Evolutionary conservation across 148 eudicot genomes (phyloP), one percentile per base, ranked within the genome.

Genomic region (Rhododendron ovatum): DNA sequence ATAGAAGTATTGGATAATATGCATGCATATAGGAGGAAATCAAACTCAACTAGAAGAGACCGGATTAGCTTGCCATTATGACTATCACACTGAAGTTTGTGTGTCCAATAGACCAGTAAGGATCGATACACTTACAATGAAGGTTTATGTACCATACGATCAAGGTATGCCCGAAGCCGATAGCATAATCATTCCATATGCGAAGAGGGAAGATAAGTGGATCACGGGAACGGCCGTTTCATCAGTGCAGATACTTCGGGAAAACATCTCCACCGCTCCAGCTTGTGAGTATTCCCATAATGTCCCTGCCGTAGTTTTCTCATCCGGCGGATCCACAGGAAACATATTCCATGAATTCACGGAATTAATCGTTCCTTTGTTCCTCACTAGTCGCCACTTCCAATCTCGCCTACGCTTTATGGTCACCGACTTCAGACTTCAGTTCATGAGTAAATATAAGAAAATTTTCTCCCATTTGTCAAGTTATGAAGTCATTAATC

Each of bases 211-310:
- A 87, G 95, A 93, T 41, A 85, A 85, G 7, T 55, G 61, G 61
- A 55, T 55, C 8, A 22, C 26, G 82, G 77, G 87, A 45, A 55
- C n/a, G 8, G 26, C 61, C 5, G 61, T 59, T 59, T 47, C 12
- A 88, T 93, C 96, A 0, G 91, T 93, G 2, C 83, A 91, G 24
- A 86, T 94, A 71, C 33, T 93, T 4, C 88, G 78, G 1, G 92
- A 89, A 81, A 86, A 86, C 41, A 77, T 37, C 51, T 20, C 65
- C 65, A 17, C 24, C 20, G 86, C 80, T 20, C 93, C 93, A 28
- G 81, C 86, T 48, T 94, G 97, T 76, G 61, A 55, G 22, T 55
- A 17, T 20, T 18, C 61, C 4, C 61, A 55, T 18, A 18, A 55
- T 18, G 61, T 55, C 22, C 61, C 61, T 17, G 61, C 7, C 0